phyloP scores from a whole-genome alignment of 2,329 filamentous ascomycete genomes.

The Colletotrichum theobromicola region DNA sequence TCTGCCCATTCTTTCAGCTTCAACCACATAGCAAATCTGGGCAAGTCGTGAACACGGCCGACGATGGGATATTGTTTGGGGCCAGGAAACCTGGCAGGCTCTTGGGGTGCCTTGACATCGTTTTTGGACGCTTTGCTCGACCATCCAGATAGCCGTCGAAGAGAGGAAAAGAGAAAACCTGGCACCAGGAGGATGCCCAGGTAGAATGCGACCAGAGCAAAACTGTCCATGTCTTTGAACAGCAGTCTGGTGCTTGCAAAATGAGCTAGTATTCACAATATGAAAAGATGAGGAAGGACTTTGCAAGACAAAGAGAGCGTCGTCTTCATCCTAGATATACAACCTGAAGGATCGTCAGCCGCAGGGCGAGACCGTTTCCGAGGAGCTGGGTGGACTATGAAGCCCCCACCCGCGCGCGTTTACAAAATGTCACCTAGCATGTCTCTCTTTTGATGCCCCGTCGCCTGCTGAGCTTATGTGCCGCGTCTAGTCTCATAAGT shows the following conservation, averaged over 20 bases:
- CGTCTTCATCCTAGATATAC: neutral
- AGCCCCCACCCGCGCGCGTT: neutral
- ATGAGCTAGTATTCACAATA: neutral
- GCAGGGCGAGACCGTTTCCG: neutral
- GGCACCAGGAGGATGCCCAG: constrained; percentile 45
- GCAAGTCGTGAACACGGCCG: constrained; percentile 53
- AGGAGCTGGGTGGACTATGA: neutral
- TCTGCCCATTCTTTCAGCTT: constrained; percentile 56
- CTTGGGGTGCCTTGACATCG: constrained; percentile 20
- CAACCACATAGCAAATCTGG: constrained; percentile 52
- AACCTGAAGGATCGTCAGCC: neutral
- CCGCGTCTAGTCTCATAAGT: neutral
- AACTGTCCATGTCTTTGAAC: constrained; percentile 34
- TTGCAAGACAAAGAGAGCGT: neutral
- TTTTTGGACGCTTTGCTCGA: neutral
- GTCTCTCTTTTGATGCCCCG: neutral
- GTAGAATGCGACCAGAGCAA: constrained; percentile 46
- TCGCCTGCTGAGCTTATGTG: neutral
- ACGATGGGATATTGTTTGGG: constrained; percentile 53
- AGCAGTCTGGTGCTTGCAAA: neutral
- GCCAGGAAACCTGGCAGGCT: constrained; percentile 43
- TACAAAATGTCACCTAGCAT: neutral
- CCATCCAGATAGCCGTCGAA: constrained; percentile 44
- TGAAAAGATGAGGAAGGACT: neutral
- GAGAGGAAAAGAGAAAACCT: constrained; percentile 44